phyloP scores from a whole-genome alignment of 352 stramenopile species.

The Phytopythium kandeliae region DNA sequence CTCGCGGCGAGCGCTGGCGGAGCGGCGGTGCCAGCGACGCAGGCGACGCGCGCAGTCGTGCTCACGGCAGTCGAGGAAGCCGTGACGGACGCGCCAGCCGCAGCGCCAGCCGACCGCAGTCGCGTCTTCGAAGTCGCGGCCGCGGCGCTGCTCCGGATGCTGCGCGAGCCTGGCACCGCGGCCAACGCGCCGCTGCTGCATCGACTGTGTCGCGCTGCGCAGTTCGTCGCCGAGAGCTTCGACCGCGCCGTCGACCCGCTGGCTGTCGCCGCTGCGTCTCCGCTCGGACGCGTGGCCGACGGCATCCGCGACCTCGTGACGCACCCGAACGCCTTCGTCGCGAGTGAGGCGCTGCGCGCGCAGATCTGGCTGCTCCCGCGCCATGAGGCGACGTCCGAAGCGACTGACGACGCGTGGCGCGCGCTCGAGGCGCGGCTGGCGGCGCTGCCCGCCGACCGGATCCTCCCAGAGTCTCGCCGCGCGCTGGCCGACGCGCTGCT shows the following conservation, averaged over 20 bases:
- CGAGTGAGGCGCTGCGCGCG: constrained; percentile 49
- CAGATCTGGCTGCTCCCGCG: constrained; percentile 73
- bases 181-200: constrained; percentile 35
- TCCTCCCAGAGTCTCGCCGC: constrained; percentile 42
- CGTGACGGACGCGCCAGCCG: constrained; percentile 26
- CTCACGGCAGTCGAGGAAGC: constrained; percentile 56
- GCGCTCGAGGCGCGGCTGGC: constrained; percentile 40
- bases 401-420: constrained; percentile 36
- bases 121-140: constrained; percentile 54
- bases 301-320: constrained; percentile 1
- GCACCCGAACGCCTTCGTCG: constrained; percentile 48
- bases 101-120: constrained; percentile 17
- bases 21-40: constrained; percentile 9
- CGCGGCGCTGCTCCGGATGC: constrained; percentile 22
- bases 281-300: constrained; percentile 4
- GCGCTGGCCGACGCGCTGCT: constrained; percentile 61
- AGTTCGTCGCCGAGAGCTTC: constrained; percentile 37
- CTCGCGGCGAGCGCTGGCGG: constrained; percentile 21
- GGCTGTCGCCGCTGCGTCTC: constrained; percentile 16
- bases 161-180: constrained; percentile 15
- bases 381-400: constrained; percentile 7
- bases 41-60: constrained; percentile 25
- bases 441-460: constrained; percentile 33
- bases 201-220: constrained; percentile 30
- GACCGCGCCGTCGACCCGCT: constrained; percentile 26